Percentiles rank a stretch among this genome's conserved stretches.
Evolutionary conservation across 2,329 filamentous ascomycete genomes (phyloP).

Genomic region (Sclerotinia glacialis): DNA sequence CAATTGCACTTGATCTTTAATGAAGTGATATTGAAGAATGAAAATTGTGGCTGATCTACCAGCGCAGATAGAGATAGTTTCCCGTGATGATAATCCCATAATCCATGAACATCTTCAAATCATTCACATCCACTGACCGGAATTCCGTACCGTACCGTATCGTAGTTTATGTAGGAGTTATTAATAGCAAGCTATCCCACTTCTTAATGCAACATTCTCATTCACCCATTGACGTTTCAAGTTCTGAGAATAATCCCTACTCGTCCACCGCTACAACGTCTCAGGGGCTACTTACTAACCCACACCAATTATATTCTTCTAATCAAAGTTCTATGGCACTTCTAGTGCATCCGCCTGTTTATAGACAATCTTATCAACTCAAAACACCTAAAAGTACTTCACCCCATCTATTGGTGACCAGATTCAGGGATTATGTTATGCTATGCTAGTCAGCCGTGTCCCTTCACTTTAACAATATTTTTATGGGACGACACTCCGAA

Average conservation of each 20-base stretch:
- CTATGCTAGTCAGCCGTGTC: neutral
- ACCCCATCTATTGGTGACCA: neutral
- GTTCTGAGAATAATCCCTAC: neutral
- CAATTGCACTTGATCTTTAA: neutral
- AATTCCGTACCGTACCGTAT: neutral
- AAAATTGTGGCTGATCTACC: neutral
- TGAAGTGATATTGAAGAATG: neutral
- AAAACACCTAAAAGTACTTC: neutral
- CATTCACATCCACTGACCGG: neutral
- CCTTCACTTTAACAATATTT: neutral
- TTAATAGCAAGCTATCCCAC: no score
- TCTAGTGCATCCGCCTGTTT: neutral
- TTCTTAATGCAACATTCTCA: neutral
- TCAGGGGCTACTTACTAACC: neutral
- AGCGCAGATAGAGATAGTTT: neutral
- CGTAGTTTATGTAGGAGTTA: neutral
- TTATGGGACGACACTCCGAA: slow-evolving; percentile 1
- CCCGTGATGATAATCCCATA: neutral
- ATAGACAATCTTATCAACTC: neutral
- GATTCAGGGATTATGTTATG: neutral
- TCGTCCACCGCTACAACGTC: neutral
- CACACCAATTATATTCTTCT: neutral
- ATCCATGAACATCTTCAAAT: neutral
- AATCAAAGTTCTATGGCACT: neutral
- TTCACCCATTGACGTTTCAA: neutral